Conservation (phyloP, 352 stramenopile species). For the Salisapilia sapeloensis region DNA sequence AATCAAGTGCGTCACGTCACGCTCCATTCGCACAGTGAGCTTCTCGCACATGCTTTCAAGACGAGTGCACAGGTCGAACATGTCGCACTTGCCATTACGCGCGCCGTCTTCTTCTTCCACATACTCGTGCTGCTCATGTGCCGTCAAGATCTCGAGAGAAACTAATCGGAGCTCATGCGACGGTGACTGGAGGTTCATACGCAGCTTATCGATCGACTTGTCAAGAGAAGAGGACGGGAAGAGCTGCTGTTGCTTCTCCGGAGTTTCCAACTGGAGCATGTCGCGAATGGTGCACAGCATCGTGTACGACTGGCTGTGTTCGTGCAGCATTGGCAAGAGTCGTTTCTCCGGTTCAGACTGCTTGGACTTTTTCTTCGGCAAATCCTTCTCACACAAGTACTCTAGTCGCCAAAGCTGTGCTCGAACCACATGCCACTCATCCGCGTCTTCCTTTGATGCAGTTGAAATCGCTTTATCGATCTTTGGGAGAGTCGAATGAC, state of each 20-base stretch:
- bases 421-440: slow-evolving; percentile 12
- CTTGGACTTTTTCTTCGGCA: slow-evolving; percentile 3
- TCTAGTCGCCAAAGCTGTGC: slow-evolving; percentile 53
- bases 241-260: slow-evolving; percentile 19
- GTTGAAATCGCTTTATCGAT: slow-evolving; percentile 10
- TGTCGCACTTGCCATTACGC: slow-evolving; percentile 41
- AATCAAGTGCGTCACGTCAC: slow-evolving; percentile 65
- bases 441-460: slow-evolving; percentile 1
- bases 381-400: slow-evolving; percentile 3
- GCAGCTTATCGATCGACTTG: slow-evolving; percentile 16
- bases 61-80: slow-evolving; percentile 42
- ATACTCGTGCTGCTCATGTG: slow-evolving; percentile 30
- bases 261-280: slow-evolving; percentile 41
- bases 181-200: slow-evolving; percentile 45
- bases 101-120: slow-evolving; percentile 17
- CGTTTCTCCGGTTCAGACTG: background rate
- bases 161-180: slow-evolving; percentile 47
- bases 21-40: slow-evolving; percentile 61
- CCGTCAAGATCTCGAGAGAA: slow-evolving; percentile 42
- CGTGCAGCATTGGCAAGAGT: slow-evolving; percentile 16
- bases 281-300: slow-evolving; percentile 42
- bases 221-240: slow-evolving; percentile 17
- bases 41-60: slow-evolving; percentile 32
- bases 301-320: slow-evolving; percentile 28
- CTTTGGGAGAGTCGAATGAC: slow-evolving; percentile 14